Conservation (phyloP, 305 asterid species). For the Petunia hybrid region DNA sequence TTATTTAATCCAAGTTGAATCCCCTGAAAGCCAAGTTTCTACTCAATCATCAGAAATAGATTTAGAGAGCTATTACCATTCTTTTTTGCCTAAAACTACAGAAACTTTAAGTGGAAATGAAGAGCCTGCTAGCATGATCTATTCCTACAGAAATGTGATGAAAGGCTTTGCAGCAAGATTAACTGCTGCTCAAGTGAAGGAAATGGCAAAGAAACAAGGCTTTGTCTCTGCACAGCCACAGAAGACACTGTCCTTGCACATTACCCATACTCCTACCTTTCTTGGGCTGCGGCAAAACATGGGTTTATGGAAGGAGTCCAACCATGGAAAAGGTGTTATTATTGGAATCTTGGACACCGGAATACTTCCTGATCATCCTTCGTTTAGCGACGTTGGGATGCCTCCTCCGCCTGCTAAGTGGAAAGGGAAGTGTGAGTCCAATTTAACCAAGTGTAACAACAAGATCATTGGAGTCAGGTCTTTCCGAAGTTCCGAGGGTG, state of each 20-base stretch:
- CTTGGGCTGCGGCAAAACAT: conserved; percentile 8
- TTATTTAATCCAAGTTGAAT: conserved; percentile 39
- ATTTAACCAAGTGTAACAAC: conserved; percentile 31
- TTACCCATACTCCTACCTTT: conserved; percentile 28
- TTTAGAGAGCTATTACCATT: conserved; percentile 38
- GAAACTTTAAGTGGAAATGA: conserved; percentile 12
- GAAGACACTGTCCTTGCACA: neutral
- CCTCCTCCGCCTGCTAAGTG: conserved; percentile 29
- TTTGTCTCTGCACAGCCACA: neutral
- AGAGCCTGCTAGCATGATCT: neutral
- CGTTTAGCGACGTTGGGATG: conserved; percentile 35
- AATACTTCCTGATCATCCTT: conserved; percentile 25
- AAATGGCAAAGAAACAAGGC: conserved; percentile 25
- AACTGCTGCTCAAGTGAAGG: conserved; percentile 4
- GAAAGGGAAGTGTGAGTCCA: conserved; percentile 32
- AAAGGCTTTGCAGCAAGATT: conserved; percentile 37
- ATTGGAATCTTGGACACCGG: conserved; percentile 32
- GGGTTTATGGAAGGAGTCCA: conserved; percentile 15
- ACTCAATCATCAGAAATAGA: neutral
- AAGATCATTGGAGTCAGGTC: conserved; percentile 36
- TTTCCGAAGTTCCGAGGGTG: neutral
- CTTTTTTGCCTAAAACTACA: conserved; percentile 35
- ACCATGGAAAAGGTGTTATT: conserved; percentile 26
- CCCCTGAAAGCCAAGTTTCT: conserved; percentile 1
- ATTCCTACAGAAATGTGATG: neutral